These are phyloP conservation scores for Albifimbria verrucaria DNA, from an alignment of 2,329 filamentous ascomycete species.

Conservation along the genomic window DNA sequence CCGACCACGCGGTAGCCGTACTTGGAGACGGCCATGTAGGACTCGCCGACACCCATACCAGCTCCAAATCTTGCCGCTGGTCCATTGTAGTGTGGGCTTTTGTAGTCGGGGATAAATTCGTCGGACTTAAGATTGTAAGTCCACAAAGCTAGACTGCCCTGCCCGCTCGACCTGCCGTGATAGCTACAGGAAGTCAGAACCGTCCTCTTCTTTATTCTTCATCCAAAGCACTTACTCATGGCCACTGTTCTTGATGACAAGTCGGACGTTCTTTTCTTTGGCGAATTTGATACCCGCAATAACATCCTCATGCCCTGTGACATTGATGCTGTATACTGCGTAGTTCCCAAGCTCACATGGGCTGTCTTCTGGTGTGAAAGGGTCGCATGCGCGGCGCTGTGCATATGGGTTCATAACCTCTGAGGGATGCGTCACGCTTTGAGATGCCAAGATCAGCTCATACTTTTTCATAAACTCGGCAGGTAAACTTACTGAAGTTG, in stretches of 20 bases:
- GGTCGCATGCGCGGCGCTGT: conserved; percentile 26
- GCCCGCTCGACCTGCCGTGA: conserved; percentile 33
- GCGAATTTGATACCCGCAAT: conserved; percentile 28
- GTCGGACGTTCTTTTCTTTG: conserved; percentile 26
- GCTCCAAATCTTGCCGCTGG: conserved; percentile 50
- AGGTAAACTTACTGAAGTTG: too few relatives aligned
- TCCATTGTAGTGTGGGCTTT: conserved; percentile 27
- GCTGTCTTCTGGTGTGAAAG: conserved; percentile 30
- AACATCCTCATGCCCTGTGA: conserved; percentile 23
- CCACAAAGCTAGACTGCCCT: conserved; percentile 34
- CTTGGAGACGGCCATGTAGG: conserved; percentile 44
- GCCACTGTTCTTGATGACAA: conserved; percentile 27
- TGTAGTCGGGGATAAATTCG: conserved; percentile 11
- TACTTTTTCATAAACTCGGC: too few relatives aligned
- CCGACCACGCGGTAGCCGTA: conserved; percentile 44
- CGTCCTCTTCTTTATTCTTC: too few relatives aligned
- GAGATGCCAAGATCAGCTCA: background rate
- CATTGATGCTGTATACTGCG: conserved; percentile 29
- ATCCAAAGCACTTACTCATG: conserved; percentile 25
- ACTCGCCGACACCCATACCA: conserved; percentile 48
- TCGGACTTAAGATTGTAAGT: conserved; percentile 35
- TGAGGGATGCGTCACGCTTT: background rate
- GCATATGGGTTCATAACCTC: conserved; percentile 27
- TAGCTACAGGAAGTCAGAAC: too few relatives aligned
- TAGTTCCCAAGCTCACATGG: conserved; percentile 38